Evolutionary conservation across 139 green algal species (phyloP), one percentile per base, ranked within the genome.

Genomic region (Tetradesmus lagerheimii): DNA sequence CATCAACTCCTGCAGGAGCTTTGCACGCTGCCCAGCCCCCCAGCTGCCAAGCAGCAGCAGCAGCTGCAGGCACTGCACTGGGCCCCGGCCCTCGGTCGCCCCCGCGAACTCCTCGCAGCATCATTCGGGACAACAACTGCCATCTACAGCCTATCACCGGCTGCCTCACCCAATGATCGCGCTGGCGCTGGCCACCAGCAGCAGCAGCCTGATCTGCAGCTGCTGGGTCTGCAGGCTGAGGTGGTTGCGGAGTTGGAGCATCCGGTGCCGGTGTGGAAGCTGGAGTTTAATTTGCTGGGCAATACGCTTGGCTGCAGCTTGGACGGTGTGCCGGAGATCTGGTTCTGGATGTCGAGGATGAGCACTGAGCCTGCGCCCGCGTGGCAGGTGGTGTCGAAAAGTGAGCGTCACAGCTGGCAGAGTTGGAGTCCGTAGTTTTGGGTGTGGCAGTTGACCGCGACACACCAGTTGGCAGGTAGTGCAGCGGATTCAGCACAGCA

Each of bases 251-350:
- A 45, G 66, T 38, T 90, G 75, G 66, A 66, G 23, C 91, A 93
- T 47, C 76, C 83, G 6, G 87, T 23, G 0, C 15, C 39, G 5
- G 90, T 94, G 43, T 92, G 84, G 89, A 90, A 92, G 80, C 74
- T 94, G 16, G 92, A 94, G 87, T 95, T 93, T 41, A 93, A 92
- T 74, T 47, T 82, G 66, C 64, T 91, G 67, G 93, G 92, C 75
- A 94, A 90, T 14, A 92, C 90, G 45, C 87, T 95, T 3, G 93
- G 25, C 25, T 75, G 41, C 86, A 90, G 86, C 47, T 34, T 90
- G 45, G 86, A 85, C 38, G 86, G 45, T 5, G 34, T 31, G 45
- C 86, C 86, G n/a, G 86, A 90, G 74, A 25, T 90, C 6, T 84
- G 86, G 86, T 83, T 90, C 8, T 84, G 31, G 31, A 85, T 90